Evolutionary conservation across 2,329 filamentous ascomycete species (phyloP).

Genomic region (Fusarium sp.): DNA sequence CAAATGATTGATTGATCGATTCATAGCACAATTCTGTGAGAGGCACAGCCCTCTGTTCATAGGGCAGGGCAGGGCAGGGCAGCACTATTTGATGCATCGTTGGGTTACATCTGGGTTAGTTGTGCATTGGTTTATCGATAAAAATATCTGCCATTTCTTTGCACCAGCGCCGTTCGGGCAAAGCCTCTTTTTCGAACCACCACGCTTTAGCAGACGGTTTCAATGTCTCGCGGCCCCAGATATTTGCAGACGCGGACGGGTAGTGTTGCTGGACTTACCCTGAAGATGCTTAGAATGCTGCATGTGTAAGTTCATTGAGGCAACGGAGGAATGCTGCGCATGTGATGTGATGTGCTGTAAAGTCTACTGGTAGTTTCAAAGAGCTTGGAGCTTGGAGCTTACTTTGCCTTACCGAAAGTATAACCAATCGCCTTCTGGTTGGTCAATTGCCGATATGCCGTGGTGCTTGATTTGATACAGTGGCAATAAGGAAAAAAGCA

Average conservation of each 20-base stretch:
- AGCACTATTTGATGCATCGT: conserved; percentile 5
- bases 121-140: conserved; percentile 33
- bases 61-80: conserved; percentile 12
- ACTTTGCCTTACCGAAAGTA: not conserved
- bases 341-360: conserved; percentile 37
- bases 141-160: conserved; percentile 38
- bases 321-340: conserved; percentile 31
- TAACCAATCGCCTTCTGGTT: not conserved
- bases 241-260: conserved; percentile 21
- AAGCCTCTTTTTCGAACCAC: conserved; percentile 18
- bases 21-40: conserved; percentile 4
- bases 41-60: conserved; percentile 31
- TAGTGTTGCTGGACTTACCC: conserved; percentile 16
- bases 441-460: not conserved
- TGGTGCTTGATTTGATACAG: not conserved
- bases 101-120: conserved; percentile 24
- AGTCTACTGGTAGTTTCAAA: not conserved
- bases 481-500: conserved; percentile 15
- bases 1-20: not conserved
- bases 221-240: conserved; percentile 26
- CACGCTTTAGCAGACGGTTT: conserved; percentile 19
- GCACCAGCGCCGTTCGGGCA: conserved; percentile 31
- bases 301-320: conserved; percentile 26
- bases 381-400: not conserved
- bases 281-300: conserved; percentile 18